These are phyloP conservation scores for Asterella californica DNA, from an alignment of 225 moss, liverwort and hornwort genomes.

Conservation along the genomic window DNA sequence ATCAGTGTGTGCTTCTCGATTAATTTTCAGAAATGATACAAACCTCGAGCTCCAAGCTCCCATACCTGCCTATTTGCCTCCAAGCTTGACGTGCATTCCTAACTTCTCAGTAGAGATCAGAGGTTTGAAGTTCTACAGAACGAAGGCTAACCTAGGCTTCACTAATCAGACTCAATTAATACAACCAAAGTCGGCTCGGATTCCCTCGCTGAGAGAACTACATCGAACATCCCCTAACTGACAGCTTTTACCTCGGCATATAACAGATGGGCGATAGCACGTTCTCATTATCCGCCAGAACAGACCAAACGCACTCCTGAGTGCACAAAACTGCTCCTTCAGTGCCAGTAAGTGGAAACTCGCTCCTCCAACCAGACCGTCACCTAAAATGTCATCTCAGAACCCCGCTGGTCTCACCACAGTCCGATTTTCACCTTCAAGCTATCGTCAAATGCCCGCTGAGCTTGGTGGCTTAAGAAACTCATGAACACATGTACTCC, in stretches of 20 bases:
- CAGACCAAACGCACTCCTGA: not conserved
- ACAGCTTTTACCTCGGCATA: not conserved
- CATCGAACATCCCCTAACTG: not conserved
- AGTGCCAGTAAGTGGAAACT: not conserved
- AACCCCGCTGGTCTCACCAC: not conserved
- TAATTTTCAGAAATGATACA: not conserved
- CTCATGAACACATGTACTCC: not conserved
- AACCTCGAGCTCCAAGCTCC: not conserved
- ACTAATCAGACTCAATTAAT: not conserved
- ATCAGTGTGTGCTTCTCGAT: not conserved
- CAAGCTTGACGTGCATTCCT: not conserved
- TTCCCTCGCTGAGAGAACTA: not conserved
- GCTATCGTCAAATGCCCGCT: not conserved
- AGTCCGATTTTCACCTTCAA: constrained; percentile 2
- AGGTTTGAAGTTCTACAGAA: not conserved
- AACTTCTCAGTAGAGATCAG: not conserved
- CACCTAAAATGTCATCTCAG: not conserved
- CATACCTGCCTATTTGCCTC: not conserved
- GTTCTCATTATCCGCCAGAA: not conserved
- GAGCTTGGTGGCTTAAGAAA: constrained; percentile 13
- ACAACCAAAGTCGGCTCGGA: not conserved
- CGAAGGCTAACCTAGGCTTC: not conserved
- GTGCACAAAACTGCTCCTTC: too few relatives aligned
- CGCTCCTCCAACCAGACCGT: not conserved
- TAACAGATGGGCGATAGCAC: not conserved